A percentile compares a stretch with the other conserved stretches of the same genome.
Conservation (phyloP, 202 grass and related monocot genomes). For the Zoysia matrella region DNA sequence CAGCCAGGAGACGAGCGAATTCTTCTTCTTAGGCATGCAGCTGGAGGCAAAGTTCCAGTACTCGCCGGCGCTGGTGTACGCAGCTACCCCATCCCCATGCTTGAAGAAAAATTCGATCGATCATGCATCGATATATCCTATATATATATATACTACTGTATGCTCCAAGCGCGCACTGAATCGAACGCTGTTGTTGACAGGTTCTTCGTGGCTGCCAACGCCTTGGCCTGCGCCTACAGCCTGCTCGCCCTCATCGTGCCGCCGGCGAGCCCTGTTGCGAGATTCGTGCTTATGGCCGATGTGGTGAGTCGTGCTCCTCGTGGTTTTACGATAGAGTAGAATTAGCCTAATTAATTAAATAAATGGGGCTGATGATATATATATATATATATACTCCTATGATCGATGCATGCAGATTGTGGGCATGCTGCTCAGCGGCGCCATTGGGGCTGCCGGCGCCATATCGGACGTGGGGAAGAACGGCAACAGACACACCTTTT, state of each 20-base stretch:
- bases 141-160: no score
- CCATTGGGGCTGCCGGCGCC: conserved; percentile 51
- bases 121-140: no score
- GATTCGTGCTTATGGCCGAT: conserved; percentile 62
- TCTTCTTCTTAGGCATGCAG: not conserved
- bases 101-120: no score
- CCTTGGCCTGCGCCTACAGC: conserved; percentile 55
- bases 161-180: no score
- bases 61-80: not conserved
- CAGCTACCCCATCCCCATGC: no score
- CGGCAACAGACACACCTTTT: conserved; percentile 67
- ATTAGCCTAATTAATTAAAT: no score
- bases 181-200: no score
- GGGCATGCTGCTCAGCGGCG: conserved; percentile 62
- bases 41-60: not conserved
- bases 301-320: no score
- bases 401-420: conserved; percentile 45
- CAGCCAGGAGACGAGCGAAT: not conserved
- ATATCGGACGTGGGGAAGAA: conserved; percentile 65
- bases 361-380: no score
- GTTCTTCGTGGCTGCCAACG: conserved; percentile 62
- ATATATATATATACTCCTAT: no score
- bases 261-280: conserved; percentile 14
- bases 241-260: conserved; percentile 49
- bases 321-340: no score